Conservation (phyloP, 306 rosid species). For the Pterocarpus macrocarpus region DNA sequence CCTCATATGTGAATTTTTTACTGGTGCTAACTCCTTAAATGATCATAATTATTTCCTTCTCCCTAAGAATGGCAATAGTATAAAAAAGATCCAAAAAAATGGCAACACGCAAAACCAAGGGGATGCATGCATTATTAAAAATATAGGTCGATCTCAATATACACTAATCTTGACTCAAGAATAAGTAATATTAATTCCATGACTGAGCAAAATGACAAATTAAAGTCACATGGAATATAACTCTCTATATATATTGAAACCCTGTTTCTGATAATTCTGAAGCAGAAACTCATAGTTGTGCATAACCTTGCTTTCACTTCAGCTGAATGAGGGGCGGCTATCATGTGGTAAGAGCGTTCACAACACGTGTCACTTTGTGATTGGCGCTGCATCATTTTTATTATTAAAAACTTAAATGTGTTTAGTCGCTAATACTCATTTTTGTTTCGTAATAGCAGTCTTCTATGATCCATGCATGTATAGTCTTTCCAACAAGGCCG, state of each 20-base stretch:
- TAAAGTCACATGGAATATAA: no score
- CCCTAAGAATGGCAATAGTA: background rate
- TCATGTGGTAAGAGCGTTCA: background rate
- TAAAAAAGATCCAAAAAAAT: no score
- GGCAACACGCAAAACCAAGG: background rate
- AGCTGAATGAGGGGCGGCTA: no score
- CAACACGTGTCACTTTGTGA: background rate
- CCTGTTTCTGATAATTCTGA: no score
- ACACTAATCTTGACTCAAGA: no score
- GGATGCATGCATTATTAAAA: background rate
- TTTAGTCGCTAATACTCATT: slow-evolving; percentile 45
- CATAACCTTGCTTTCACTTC: background rate
- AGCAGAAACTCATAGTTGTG: background rate
- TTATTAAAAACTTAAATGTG: slow-evolving; percentile 41
- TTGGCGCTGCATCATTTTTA: background rate
- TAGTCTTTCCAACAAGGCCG: background rate
- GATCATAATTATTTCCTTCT: no score
- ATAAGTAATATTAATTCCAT: no score
- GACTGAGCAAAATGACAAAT: background rate
- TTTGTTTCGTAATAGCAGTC: slow-evolving; percentile 45
- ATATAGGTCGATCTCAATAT: background rate
- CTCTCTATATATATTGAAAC: no score
- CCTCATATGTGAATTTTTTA: background rate
- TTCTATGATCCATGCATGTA: background rate
- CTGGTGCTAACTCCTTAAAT: background rate